Base-by-base conservation (phyloP, 192 early-diverging fungal genomes). In the Rhizoclosmatium globosum region DNA sequence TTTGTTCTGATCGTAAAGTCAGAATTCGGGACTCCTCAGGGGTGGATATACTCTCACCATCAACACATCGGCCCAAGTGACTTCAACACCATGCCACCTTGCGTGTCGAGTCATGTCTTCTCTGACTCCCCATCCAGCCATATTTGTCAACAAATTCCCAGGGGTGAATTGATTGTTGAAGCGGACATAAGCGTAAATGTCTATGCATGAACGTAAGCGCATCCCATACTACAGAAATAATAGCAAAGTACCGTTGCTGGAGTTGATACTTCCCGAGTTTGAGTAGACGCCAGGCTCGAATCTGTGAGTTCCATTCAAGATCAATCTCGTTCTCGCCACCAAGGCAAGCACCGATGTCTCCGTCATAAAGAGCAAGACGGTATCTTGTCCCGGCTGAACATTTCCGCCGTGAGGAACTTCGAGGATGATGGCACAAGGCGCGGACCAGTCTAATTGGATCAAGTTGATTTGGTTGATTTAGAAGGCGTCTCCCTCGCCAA, bases 51-150 rank as follows among this genome's bases (percentile, higher is more conserved):
- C 0, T 31, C 31, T 11, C 19, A 46, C 61, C 58, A 57, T 71
- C 42, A 69, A 75, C 31, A 88, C 88, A 77, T 89, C 88, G 47
- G 82, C 85, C 88, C 88, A 89, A 23, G 88, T 86, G 39, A 87
- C 88, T 38, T 83, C 83, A 45, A 74, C 59, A 9, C 88, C 88
- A 80, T 89, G 88, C 88, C 88, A 89, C 15, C 82, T 47, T 13
- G 77, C 68, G 64, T 89, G 88, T 7, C 86, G 72, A 4, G 61
- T 78, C 69, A 79, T 79, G 66, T 88, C 88, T 64, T 89, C 88
- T 38, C 85, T 56, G 21, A 89, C 82, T 23, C 80, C 79, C 88
- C 88, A 89, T 13, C 85, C 79, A 23, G 79, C 70, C 88, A 89
- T 89, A n/a, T 82, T 78, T 38, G 6, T 47, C 46, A 60, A 65